These are phyloP conservation scores for Hylodesmum podocarpum DNA, from an alignment of 306 rosid genomes.

Conservation along the genomic window DNA sequence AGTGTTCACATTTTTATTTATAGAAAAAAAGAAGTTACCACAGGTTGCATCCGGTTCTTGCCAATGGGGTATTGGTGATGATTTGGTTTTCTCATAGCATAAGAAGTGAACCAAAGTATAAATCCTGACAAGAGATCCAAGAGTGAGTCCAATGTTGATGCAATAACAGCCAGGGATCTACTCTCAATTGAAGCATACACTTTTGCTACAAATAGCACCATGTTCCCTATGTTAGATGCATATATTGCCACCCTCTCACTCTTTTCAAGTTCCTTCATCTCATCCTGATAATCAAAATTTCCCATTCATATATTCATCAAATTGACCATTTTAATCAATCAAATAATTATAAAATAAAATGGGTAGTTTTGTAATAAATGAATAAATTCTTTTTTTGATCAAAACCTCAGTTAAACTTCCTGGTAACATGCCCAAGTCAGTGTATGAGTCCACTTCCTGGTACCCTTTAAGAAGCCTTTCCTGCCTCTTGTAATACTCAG, in stretches of 20 bases:
- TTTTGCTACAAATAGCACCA: slow-evolving; percentile 73
- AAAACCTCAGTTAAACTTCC: slow-evolving; percentile 60
- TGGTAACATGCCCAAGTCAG: slow-evolving; percentile 59
- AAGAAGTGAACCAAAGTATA: slow-evolving; percentile 81
- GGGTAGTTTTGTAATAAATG: neutral
- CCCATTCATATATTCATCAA: neutral
- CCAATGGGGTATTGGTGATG: slow-evolving; percentile 75
- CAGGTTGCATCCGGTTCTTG: slow-evolving; percentile 92
- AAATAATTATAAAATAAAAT: neutral
- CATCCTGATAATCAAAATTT: slow-evolving; percentile 41
- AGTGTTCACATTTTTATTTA: neutral
- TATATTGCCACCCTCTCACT: slow-evolving; percentile 67
- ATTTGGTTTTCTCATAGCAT: slow-evolving; percentile 86
- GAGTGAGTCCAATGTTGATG: slow-evolving; percentile 92
- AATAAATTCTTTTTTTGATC: neutral
- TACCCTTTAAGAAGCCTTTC: slow-evolving; percentile 69
- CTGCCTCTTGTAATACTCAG: slow-evolving; percentile 80
- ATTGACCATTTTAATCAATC: neutral
- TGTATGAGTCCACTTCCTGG: slow-evolving; percentile 66
- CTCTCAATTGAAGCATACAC: slow-evolving; percentile 78
- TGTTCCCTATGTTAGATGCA: slow-evolving; percentile 71
- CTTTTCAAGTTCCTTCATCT: slow-evolving; percentile 49
- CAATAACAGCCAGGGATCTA: slow-evolving; percentile 94
- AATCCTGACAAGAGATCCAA: slow-evolving; percentile 93
- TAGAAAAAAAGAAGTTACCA: slow-evolving; percentile 45